These are phyloP conservation scores for Quillaja saponaria DNA, from an alignment of 306 rosid species.

Conservation along the genomic window DNA sequence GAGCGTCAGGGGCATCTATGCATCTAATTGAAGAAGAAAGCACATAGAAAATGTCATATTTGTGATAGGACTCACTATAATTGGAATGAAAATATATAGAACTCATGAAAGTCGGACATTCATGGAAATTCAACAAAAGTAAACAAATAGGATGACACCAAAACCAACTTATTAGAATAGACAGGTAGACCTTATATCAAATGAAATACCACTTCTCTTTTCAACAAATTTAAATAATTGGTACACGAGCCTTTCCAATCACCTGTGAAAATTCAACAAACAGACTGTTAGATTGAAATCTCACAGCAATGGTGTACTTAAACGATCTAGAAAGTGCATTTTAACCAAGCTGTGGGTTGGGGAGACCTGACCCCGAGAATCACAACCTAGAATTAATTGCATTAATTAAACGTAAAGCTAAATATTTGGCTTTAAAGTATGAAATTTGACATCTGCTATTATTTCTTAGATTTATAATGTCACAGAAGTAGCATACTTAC, in stretches of 20 bases:
- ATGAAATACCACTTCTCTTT: constrained; percentile 73
- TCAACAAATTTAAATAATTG: constrained; percentile 89
- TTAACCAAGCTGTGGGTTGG: constrained; percentile 78
- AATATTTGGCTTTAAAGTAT: constrained; percentile 10
- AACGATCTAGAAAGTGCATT: constrained; percentile 70
- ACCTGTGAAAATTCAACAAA: constrained; percentile 52
- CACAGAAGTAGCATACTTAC: constrained; percentile 47
- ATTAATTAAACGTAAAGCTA: constrained; percentile 1
- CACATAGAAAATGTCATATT: constrained; percentile 1
- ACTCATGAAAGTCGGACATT: too few species aligned
- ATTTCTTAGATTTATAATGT: not conserved
- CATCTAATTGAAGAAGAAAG: not conserved
- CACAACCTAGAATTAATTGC: constrained; percentile 61
- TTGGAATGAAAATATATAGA: too few species aligned
- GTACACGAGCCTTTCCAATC: constrained; percentile 94
- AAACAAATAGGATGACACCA: constrained; percentile 9
- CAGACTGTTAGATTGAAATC: constrained; percentile 23
- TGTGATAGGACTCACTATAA: too few species aligned
- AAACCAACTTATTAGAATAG: constrained; percentile 7
- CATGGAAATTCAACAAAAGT: too few species aligned
- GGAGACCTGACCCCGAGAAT: constrained; percentile 76
- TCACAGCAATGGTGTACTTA: constrained; percentile 11
- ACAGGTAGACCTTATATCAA: constrained; percentile 74
- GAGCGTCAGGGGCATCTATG: constrained; percentile 1
- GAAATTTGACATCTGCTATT: constrained; percentile 7